These are phyloP conservation scores for Cucurbita moschata DNA, from an alignment of 306 rosid genomes.

Conservation along the genomic window DNA sequence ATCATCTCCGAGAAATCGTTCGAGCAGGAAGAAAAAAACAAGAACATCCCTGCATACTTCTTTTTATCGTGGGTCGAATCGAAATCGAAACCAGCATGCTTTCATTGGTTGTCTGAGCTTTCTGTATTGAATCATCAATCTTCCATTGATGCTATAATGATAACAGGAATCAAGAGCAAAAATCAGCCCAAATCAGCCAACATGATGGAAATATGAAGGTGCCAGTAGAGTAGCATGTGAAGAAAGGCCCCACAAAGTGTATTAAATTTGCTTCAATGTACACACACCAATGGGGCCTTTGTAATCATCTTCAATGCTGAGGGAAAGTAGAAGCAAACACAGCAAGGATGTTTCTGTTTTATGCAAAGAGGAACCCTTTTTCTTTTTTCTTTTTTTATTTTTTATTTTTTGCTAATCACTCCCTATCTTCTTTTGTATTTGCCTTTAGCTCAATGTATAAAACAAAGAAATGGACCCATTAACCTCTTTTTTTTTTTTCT, in stretches of 20 bases:
- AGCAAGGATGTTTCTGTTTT: slow-evolving; percentile 19
- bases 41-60: background rate
- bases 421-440: background rate
- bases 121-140: background rate
- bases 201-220: slow-evolving; percentile 28
- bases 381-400: no score
- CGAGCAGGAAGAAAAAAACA: background rate
- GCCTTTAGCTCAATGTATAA: background rate
- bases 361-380: no score
- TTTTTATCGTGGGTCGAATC: background rate
- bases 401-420: background rate
- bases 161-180: slow-evolving; percentile 6
- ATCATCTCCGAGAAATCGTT: background rate
- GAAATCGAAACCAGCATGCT: background rate
- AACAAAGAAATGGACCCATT: background rate
- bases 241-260: slow-evolving; percentile 21
- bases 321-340: no score
- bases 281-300: slow-evolving; percentile 14
- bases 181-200: slow-evolving; percentile 23
- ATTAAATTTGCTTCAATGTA: slow-evolving; percentile 17
- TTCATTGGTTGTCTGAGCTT: background rate
- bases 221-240: slow-evolving; percentile 4
- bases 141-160: slow-evolving; percentile 1
- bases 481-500: no score
- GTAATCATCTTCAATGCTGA: no score